Evolutionary conservation across 2,329 filamentous ascomycete species (phyloP).

Genomic region (Colletotrichum tofieldiae): DNA sequence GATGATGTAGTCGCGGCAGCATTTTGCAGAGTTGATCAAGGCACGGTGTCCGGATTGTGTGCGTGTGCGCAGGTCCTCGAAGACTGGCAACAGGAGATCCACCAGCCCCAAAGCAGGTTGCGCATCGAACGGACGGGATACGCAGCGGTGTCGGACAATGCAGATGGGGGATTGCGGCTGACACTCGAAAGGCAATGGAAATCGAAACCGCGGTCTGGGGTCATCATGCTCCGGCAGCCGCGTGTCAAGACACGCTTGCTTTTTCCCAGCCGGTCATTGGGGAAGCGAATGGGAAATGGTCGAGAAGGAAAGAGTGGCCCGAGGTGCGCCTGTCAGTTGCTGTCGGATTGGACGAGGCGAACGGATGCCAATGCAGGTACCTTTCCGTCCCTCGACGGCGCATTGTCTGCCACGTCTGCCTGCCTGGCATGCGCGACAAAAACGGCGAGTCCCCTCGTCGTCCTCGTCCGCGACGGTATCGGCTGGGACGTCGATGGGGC

Average conservation of each 20-base stretch:
- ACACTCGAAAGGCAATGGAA: slow-evolving; percentile 4
- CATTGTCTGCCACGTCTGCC: background rate
- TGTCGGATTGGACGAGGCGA: slow-evolving; percentile 26
- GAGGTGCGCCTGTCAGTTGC: slow-evolving; percentile 37
- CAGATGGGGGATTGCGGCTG: slow-evolving; percentile 3
- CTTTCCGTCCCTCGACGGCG: slow-evolving; percentile 1
- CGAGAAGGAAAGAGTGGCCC: slow-evolving; percentile 21
- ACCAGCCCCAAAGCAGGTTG: slow-evolving; percentile 34
- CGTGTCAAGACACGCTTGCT: slow-evolving; percentile 7
- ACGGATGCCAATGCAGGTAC: slow-evolving; percentile 41
- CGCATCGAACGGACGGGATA: background rate
- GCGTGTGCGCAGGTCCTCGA: background rate
- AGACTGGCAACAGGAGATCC: slow-evolving; percentile 16
- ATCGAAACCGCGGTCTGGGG: slow-evolving; percentile 3
- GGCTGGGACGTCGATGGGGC: background rate
- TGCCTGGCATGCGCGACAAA: background rate
- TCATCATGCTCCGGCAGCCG: slow-evolving; percentile 11
- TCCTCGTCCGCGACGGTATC: background rate
- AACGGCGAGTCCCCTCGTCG: background rate
- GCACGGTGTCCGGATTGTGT: slow-evolving; percentile 1
- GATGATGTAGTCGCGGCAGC: slow-evolving; percentile 35
- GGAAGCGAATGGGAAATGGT: slow-evolving; percentile 6
- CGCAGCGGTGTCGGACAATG: background rate
- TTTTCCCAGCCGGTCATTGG: slow-evolving; percentile 10
- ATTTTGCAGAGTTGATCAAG: slow-evolving; percentile 20